Conservation (phyloP, 495 filamentous ascomycete genomes). For the Parathielavia hyrcaniae region DNA sequence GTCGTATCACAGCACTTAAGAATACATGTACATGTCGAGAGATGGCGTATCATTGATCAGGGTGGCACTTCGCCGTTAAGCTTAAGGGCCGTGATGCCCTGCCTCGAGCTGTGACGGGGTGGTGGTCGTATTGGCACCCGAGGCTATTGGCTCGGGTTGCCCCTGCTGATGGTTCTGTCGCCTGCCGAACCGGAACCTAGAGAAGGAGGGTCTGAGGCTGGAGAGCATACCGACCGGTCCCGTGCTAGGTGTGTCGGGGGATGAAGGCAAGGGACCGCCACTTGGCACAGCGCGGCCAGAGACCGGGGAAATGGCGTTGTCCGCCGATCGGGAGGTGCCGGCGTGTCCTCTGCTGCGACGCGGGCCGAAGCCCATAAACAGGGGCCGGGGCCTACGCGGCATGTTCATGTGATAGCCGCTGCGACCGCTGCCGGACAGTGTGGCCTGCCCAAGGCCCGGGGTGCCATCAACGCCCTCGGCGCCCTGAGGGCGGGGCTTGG, state of each 20-base stretch:
- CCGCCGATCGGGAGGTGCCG: not conserved
- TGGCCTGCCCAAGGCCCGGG: conserved; percentile 24
- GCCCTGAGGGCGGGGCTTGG: conserved; percentile 60
- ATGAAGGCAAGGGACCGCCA: not conserved
- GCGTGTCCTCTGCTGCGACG: not conserved
- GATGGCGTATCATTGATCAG: conserved; percentile 22
- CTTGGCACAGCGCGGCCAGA: conserved; percentile 4
- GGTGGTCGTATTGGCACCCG: conserved; percentile 20
- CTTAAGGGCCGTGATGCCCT: conserved; percentile 19
- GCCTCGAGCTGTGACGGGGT: conserved; percentile 37
- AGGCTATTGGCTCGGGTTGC: conserved; percentile 1
- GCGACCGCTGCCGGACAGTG: conserved; percentile 23
- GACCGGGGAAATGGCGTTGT: not conserved
- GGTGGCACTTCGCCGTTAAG: not conserved
- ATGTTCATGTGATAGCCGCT: conserved; percentile 38
- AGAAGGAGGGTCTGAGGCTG: conserved; percentile 17
- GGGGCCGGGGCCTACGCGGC: conserved; percentile 27
- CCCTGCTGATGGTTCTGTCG: conserved; percentile 3
- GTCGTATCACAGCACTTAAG: not conserved
- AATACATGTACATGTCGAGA: conserved; percentile 19
- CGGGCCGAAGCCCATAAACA: conserved; percentile 28
- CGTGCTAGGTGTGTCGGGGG: conserved; percentile 2
- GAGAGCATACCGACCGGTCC: conserved; percentile 15
- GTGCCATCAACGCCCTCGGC: conserved; percentile 32
- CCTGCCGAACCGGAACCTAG: conserved; percentile 14